Conservation (phyloP, 495 filamentous ascomycete genomes). For the Staphylotrichum tortipilum region DNA sequence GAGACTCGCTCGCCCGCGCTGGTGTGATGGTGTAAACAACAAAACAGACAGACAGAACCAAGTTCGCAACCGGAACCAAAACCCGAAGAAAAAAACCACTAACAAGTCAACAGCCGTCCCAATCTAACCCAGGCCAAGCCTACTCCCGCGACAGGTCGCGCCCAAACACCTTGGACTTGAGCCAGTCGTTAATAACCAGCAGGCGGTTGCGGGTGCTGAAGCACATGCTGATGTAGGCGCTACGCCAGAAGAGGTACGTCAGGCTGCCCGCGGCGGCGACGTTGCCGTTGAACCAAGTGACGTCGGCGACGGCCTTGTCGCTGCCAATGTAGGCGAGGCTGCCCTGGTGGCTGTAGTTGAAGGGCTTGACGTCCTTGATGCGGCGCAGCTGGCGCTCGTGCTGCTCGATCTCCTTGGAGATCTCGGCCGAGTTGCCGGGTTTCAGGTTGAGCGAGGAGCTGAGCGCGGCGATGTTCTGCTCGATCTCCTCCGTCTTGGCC, state of each 20-base stretch:
- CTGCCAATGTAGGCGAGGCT: conserved; percentile 95
- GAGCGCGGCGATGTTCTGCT: conserved; percentile 59
- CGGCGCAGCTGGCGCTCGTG: conserved; percentile 77
- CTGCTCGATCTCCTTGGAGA: conserved; percentile 70
- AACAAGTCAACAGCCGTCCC: too few relatives aligned
- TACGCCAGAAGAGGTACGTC: conserved; percentile 91
- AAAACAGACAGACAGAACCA: not conserved
- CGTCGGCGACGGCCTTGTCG: conserved; percentile 95
- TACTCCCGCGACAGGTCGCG: conserved; percentile 94
- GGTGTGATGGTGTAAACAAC: not conserved
- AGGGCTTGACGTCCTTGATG: conserved; percentile 89
- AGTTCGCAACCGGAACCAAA: too few relatives aligned
- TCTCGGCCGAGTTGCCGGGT: conserved; percentile 50
- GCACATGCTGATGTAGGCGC: conserved; percentile 98
- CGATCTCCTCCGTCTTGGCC: conserved; percentile 78
- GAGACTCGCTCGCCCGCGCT: not conserved
- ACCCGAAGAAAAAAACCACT: not conserved
- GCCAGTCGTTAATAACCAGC: conserved; percentile 87
- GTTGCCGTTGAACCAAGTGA: conserved; percentile 96
- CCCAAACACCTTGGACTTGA: conserved; percentile 91
- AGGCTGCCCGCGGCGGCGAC: conserved; percentile 74
- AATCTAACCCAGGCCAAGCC: conserved; percentile 19
- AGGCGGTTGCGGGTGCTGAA: conserved; percentile 94
- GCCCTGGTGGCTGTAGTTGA: conserved; percentile 97
- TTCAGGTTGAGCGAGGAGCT: conserved; percentile 42